Evolutionary conservation across 164 flowering plant genomes (phyloP), one percentile per base, ranked within the genome.

Genomic region (Dillenia turbinata): DNA sequence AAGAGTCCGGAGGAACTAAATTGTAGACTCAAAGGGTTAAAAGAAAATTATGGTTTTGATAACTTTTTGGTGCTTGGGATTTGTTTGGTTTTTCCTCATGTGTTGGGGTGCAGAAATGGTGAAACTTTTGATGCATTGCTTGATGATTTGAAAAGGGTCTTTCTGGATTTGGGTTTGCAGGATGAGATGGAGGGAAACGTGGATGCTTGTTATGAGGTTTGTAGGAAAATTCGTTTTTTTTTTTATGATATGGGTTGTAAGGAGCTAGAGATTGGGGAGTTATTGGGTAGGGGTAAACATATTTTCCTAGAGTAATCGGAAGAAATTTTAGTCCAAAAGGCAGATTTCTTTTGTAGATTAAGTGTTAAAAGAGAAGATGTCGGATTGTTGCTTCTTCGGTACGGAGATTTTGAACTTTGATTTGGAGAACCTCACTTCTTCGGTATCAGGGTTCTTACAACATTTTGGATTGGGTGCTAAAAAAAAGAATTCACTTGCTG

Each of bases 231-330:
- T 62, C 17, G 63, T 64, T 12, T 82, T 43, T n/a, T n/a, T n/a
- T 86, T 89, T 73, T 83, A 83, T 54, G 81, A 79, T 58, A 59
- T 85, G 62, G 87, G 85, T 63, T 80, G 83, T 51, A 76, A 71
- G 75, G 82, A 71, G 66, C 83, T 84, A 53, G 66, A 60, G 66
- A 12, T 81, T 2, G 82, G 80, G 48, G 85, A 80, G 17, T 49
- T 82, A 44, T 68, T 85, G 60, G 81, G 85, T 56, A 72, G 58
- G 68, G 65, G 62, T 19, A 70, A 70, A 56, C 10, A 49, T 9
- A 60, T 79, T 69, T 80, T 89, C 58, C 14, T 79, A 24, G 76
- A 77, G 8, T 64, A 74, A 56, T 8, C 79, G 5, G 81, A 79
- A 67, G 89, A 82, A 67, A 73, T 58, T 66, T 74, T 89, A 73